Conservation (phyloP, 2,329 filamentous ascomycete genomes). For the Fusarium sp. region DNA sequence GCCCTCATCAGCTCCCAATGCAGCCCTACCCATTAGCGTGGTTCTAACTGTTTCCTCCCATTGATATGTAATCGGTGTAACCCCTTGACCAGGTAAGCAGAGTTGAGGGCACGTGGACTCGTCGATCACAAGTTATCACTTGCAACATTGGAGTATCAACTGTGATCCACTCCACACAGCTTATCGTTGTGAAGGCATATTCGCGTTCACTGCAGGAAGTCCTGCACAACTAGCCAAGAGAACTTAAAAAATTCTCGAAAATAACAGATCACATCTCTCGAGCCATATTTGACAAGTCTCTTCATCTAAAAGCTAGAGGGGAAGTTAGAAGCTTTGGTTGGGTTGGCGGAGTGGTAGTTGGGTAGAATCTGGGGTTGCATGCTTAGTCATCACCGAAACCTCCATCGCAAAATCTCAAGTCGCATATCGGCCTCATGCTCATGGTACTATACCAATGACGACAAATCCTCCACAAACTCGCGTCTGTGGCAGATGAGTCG, state of each 20-base stretch:
- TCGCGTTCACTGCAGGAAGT: not conserved
- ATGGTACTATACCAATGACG: not conserved
- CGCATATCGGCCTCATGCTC: not conserved
- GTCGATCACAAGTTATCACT: not conserved
- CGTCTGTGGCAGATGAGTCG: not conserved
- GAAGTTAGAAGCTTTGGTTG: not conserved
- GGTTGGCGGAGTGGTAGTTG: not conserved
- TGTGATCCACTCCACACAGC: not conserved
- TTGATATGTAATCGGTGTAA: not conserved
- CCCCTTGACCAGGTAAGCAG: not conserved
- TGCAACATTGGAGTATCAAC: constrained; percentile 5
- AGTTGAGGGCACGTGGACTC: not conserved
- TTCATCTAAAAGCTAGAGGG: not conserved
- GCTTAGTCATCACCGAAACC: constrained; percentile 30
- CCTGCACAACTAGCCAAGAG: not conserved
- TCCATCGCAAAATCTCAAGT: constrained; percentile 22
- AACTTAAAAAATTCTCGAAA: not conserved
- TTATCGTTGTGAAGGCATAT: not conserved
- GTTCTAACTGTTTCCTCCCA: not conserved
- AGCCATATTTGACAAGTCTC: not conserved
- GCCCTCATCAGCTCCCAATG: constrained; percentile 11
- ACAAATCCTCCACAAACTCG: not conserved
- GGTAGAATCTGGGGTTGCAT: constrained; percentile 26
- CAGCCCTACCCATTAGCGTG: constrained; percentile 20
- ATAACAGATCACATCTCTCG: not conserved